Evolutionary conservation across 2,329 filamentous ascomycete species (phyloP), one percentile per base, ranked within the genome.

Genomic region (Neonectria punicea): DNA sequence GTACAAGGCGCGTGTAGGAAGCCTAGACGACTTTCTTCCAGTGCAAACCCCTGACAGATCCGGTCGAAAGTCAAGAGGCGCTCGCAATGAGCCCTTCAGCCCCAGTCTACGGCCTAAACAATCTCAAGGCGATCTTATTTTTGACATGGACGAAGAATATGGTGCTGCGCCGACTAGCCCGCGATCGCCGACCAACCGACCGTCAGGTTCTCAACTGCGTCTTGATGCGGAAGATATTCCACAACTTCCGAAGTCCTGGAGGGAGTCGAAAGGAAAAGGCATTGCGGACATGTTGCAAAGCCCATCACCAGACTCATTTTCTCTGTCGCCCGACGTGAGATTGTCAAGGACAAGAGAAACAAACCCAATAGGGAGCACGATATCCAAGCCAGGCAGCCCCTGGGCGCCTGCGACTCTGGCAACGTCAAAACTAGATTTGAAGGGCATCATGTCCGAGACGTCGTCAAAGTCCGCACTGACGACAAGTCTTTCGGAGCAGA

Each of bases 81-180:
- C 73, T 20, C 81, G 78, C 14, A 89, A 89, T 67, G 88, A 89
- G 65, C 83, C 85, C 0, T 84, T 87, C 56, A 93, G 89, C 61
- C 93, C 93, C 1, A 84, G 81, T 18, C 82, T 96, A 49, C 90
- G 88, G 59, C 85, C 91, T 1, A 93, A 89, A 73, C 85, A 85
- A 20, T 94, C 92, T 0, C 82, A 86, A 1, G 85, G 85, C 41
- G 94, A 98, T 71, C 85, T 98, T 59, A 97, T 97, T 78, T 98
- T 98, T 75, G 89, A 93, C 69, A 98, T 98, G 94, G 95, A 97
- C 63, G 94, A 97, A 41, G 93, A 94, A 47, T 85, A 85, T 10
- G 68, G 73, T 0, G 73, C 77, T 7, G 71, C 69, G 1, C 61
- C 70, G 8, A 66, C 68, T 28, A 81, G 77, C 53, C 76, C 79